Evolutionary conservation across 75 land plant species (phyloP), one percentile per base, ranked within the genome.

Genomic region (Picea glauca): DNA sequence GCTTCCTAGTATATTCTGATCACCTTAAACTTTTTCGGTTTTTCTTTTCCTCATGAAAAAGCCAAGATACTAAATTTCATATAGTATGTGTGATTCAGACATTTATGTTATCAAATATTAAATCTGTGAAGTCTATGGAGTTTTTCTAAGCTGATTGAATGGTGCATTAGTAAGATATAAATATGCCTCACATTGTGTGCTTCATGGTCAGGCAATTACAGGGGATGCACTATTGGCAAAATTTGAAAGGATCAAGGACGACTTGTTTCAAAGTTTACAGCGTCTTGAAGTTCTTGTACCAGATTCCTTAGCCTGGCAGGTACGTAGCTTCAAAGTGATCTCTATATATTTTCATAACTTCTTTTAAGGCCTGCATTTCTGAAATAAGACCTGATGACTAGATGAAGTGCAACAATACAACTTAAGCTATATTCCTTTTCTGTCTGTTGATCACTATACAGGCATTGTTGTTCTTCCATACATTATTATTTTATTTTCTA

Each of bases 221-320:
- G 90, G 91, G 14, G 93, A 93, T 84, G 91, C 98, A 4, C 83
- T 95, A 15, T 82, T 87, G 63, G 23, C 75, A 31, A 90, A 93
- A 78, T 95, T 95, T 83, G 92, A 90, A 83, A 93, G 90, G 80
- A 81, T 90, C 7, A 90, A 81, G 80, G 78, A 74, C 70, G 86
- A 86, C 20, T 88, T 93, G 77, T 84, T 54, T 60, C 88, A 91
- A 60, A 87, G 98, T 85, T 88, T 93, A 58, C 86, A 79, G 62
- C 90, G 91, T 11, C 88, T 95, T 78, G 90, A 92, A 73, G 84
- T 90, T 62, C 85, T 91, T 84, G 91, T 93, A 78, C 88, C 96
- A 30, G 87, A 86, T 65, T 67, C 85, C 17, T 86, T 91, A 80
- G 87, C 88, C 70, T 75, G 74, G 78, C 98, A 95, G 93, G 98